phyloP scores from a whole-genome alignment of 2,329 filamentous ascomycete genomes.

The Aureobasidium sp. region DNA sequence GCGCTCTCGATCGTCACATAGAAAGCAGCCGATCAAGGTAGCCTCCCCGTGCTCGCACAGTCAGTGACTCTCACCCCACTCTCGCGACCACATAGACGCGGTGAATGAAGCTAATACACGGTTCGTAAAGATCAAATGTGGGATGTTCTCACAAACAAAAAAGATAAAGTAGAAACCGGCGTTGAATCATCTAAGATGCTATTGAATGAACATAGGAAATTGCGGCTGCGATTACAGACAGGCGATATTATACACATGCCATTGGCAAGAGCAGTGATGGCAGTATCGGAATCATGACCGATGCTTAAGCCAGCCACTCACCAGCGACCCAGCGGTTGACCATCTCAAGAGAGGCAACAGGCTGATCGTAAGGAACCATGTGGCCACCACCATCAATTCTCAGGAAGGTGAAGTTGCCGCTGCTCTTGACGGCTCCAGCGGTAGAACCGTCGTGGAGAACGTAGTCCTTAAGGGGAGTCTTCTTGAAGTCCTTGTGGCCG shows the following conservation, averaged over 20 bases:
- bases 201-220: background rate
- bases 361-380: slow-evolving; percentile 98
- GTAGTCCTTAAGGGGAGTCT: slow-evolving; percentile 62
- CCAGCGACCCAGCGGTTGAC: slow-evolving; percentile 89
- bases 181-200: background rate
- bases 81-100: too few relatives aligned
- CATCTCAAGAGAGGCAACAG: slow-evolving; percentile 80
- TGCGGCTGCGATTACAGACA: background rate
- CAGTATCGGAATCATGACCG: background rate
- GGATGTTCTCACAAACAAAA: background rate
- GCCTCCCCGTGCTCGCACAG: too few relatives aligned
- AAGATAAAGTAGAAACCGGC: background rate
- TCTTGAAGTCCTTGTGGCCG: slow-evolving; percentile 72
- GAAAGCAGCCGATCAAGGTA: too few relatives aligned
- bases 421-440: slow-evolving; percentile 61
- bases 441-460: slow-evolving; percentile 50
- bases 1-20: background rate
- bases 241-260: background rate
- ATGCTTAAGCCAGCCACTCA: slow-evolving; percentile 53
- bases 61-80: too few relatives aligned
- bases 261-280: background rate
- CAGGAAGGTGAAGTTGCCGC: slow-evolving; percentile 92
- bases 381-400: slow-evolving; percentile 83
- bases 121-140: too few relatives aligned
- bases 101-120: too few relatives aligned